Conservation (phyloP, 495 filamentous ascomycete genomes). For the Tuber umbilicatum region DNA sequence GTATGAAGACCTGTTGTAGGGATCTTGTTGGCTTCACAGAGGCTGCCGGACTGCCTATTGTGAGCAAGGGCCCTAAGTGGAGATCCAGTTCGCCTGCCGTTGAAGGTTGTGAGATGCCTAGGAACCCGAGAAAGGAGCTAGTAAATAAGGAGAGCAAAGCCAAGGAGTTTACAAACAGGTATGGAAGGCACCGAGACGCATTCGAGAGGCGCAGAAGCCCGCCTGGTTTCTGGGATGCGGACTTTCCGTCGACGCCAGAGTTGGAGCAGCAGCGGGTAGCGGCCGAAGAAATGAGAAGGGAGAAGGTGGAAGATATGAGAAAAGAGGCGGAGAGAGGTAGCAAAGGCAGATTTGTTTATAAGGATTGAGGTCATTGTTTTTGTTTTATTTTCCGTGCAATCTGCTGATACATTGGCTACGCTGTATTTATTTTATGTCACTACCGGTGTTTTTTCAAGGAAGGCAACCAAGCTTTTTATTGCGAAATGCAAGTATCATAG, state of each 20-base stretch:
- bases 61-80: conserved; percentile 33
- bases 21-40: conserved; percentile 33
- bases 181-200: conserved; percentile 68
- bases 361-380: conserved; percentile 3
- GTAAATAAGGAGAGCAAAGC: conserved; percentile 54
- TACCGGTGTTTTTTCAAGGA: not conserved
- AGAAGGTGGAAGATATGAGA: conserved; percentile 65
- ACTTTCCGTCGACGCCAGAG: conserved; percentile 83
- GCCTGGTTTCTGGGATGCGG: conserved; percentile 81
- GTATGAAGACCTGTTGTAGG: conserved; percentile 53
- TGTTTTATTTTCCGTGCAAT: not conserved
- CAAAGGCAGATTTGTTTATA: conserved; percentile 37
- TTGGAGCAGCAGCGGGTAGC: conserved; percentile 55
- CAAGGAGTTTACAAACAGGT: conserved; percentile 59
- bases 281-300: conserved; percentile 53
- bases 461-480: not conserved
- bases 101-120: conserved; percentile 50
- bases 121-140: not conserved
- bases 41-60: conserved; percentile 27
- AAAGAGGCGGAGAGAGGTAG: conserved; percentile 55
- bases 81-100: conserved; percentile 43
- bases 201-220: conserved; percentile 65
- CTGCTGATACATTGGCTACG: not conserved
- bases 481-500: not conserved
- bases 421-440: not conserved